A percentile compares a stretch with the other conserved stretches of the same genome.
Conservation (phyloP, 164 flowering plant species). For the Piper longum region DNA sequence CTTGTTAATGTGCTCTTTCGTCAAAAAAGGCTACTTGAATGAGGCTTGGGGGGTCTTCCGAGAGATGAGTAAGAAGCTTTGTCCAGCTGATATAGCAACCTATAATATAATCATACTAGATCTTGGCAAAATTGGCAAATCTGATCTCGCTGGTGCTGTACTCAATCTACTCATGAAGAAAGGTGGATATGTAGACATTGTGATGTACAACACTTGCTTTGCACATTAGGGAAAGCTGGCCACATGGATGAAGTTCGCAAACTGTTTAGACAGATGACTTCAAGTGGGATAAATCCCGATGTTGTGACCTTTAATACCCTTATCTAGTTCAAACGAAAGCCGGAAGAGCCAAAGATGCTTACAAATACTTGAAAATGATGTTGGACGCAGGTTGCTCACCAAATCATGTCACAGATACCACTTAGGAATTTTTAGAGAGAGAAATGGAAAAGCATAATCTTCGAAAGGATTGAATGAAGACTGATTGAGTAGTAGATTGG, state of each 20-base stretch:
- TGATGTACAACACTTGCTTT: constrained; percentile 93
- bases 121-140: constrained; percentile 81
- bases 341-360: constrained; percentile 64
- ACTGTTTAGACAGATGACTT: constrained; percentile 70
- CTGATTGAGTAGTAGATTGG: background rate
- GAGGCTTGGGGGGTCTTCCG: constrained; percentile 68
- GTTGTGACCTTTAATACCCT: constrained; percentile 82
- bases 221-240: constrained; percentile 78
- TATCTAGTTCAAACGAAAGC: constrained; percentile 77
- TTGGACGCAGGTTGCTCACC: constrained; percentile 79
- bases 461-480: constrained; percentile 45
- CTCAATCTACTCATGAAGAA: constrained; percentile 51
- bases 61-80: constrained; percentile 66
- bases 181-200: constrained; percentile 84
- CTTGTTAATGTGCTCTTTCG: constrained; percentile 78
- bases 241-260: constrained; percentile 53
- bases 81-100: constrained; percentile 79
- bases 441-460: constrained; percentile 57
- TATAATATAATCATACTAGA: constrained; percentile 82
- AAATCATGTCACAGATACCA: constrained; percentile 78
- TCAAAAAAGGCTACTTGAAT: constrained; percentile 79
- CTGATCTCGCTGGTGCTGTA: constrained; percentile 69
- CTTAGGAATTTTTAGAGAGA: constrained; percentile 57
- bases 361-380: constrained; percentile 73
- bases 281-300: constrained; percentile 76